A percentile compares a stretch with the other conserved stretches of the same genome.
Evolutionary conservation across 108 stramenopile species (phyloP).

Genomic region (Nannochloropsis salina): DNA sequence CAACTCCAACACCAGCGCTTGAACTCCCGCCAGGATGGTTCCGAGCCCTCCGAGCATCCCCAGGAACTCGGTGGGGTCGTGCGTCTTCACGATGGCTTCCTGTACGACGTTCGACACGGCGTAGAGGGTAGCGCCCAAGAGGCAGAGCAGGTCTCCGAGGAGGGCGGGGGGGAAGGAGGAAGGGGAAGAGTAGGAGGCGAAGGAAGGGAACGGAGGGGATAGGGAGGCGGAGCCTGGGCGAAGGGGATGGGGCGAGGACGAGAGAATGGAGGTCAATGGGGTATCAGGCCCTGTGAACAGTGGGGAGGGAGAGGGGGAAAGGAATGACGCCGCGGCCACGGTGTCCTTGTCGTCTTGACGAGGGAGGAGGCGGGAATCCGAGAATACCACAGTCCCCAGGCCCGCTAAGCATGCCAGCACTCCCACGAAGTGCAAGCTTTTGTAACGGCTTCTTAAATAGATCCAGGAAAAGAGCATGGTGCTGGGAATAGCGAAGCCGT

Average conservation of each 20-base stretch:
- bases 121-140: slow-evolving; percentile 77
- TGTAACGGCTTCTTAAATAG: slow-evolving; percentile 67
- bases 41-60: slow-evolving; percentile 77
- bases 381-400: slow-evolving; percentile 64
- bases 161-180: slow-evolving; percentile 32
- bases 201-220: slow-evolving; percentile 39
- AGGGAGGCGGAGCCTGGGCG: background rate
- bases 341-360: slow-evolving; percentile 33
- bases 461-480: slow-evolving; percentile 74
- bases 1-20: slow-evolving; percentile 62
- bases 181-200: background rate
- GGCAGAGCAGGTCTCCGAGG: slow-evolving; percentile 73
- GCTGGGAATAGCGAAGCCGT: slow-evolving; percentile 83
- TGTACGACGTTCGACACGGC: slow-evolving; percentile 68
- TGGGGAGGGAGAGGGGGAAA: no score
- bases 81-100: background rate
- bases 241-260: background rate
- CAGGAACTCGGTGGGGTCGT: slow-evolving; percentile 62
- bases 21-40: slow-evolving; percentile 60
- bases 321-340: background rate
- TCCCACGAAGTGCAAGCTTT: slow-evolving; percentile 63
- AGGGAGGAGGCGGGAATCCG: slow-evolving; percentile 54
- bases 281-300: background rate
- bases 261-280: background rate
- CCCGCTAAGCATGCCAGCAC: slow-evolving; percentile 74